Evolutionary conservation across 768 basidiomycete species (phyloP), one percentile per base, ranked within the genome.

Genomic region (Cubamyces sp.): DNA sequence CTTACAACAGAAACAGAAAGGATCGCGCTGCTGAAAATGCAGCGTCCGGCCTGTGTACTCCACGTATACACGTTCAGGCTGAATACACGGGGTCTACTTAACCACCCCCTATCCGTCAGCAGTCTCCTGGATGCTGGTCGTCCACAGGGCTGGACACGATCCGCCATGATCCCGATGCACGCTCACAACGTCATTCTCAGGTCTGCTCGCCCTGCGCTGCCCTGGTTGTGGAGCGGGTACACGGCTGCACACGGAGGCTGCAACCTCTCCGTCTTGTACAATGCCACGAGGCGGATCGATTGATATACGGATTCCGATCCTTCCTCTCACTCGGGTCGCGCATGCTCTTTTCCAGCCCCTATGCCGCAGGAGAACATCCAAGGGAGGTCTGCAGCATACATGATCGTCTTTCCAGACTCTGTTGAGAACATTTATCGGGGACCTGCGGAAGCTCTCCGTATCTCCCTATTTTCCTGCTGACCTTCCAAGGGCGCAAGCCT

Each of bases 241-340:
- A 7, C 53, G 53, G 53, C 3, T 41, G 37, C 18, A 28, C 16
- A 3, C 53, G 41, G 53, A 6, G 25, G 37, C 18, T n/a, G 41
- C 5, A 15, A 11, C 25, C 23, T 25, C 39, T 23, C 12, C 19
- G n/a, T 39, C n/a, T 53, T 19, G 37, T 12, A 34, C 21, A 34
- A 53, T 41, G 51, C 51, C 53, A 54, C 53, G 53, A 54, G 53
- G 53, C 39, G 11, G 41, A 54, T 54, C 53, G 41, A 54, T 54
- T 43, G 53, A 54, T 54, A 23, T 11, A 3, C 23, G 19, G 6
- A 8, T 54, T 54, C 53, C 40, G 25, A 28, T 43, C 39, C 23
- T 30, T 15, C 53, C 53, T 43, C 21, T 21, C 21, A 21, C 9
- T 9, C 18, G 53, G 53, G 53, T 54, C 53, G 28, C 41, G 53